Evolutionary conservation across 225 moss, liverwort and hornwort genomes (phyloP).

Genomic region (Takakia lepidozioides): DNA sequence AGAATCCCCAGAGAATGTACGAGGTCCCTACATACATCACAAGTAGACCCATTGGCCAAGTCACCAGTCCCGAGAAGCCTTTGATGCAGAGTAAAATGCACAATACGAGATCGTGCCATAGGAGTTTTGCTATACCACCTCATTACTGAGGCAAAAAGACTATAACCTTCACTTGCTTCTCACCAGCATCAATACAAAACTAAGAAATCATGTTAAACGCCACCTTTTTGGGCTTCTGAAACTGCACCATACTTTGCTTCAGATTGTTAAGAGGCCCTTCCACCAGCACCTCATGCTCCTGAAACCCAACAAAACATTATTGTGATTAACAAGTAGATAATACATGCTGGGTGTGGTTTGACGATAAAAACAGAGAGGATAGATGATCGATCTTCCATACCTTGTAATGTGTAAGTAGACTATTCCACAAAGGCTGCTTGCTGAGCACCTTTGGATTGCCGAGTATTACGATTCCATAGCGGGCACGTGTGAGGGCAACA

Average conservation of each 20-base stretch:
- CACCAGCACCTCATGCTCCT: conserved; percentile 98
- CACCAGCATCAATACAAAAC: background rate
- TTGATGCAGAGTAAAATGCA: no score
- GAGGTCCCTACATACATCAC: no score
- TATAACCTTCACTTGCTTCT: no score
- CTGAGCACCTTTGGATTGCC: conserved; percentile 64
- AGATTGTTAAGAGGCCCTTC: conserved; percentile 97
- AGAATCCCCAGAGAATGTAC: no score
- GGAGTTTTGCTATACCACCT: no score
- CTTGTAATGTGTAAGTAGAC: conserved; percentile 57
- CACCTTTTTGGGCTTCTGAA: conserved; percentile 96
- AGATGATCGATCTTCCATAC: conserved; percentile 9
- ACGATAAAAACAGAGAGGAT: no score
- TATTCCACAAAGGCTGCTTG: conserved; percentile 62
- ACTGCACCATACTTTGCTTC: conserved; percentile 99
- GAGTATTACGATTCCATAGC: conserved; percentile 50
- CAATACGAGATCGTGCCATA: no score
- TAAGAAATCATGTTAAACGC: background rate
- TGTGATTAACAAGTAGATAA: no score
- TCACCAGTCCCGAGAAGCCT: no score
- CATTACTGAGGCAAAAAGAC: no score
- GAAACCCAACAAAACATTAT: background rate
- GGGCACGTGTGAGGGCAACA: conserved; percentile 55
- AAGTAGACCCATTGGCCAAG: no score
- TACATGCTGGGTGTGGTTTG: no score